These are phyloP conservation scores for Macadamia integrifolia DNA, from an alignment of 164 flowering plant species.

Conservation along the genomic window DNA sequence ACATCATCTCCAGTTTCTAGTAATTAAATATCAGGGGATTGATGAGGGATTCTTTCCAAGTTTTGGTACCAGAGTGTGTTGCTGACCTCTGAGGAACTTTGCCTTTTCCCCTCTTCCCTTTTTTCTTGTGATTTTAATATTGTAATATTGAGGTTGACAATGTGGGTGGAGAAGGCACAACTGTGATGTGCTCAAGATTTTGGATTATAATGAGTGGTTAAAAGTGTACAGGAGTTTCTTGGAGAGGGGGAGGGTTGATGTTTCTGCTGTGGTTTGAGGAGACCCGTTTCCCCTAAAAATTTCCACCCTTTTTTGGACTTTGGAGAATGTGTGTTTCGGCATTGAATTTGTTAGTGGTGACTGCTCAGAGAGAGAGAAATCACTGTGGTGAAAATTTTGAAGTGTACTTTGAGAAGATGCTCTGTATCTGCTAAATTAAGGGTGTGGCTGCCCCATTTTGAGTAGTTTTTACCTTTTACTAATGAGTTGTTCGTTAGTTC, in stretches of 20 bases:
- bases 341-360: background rate
- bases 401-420: background rate
- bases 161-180: conserved; percentile 5
- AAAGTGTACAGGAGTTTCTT: conserved; percentile 22
- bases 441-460: no score
- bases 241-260: conserved; percentile 1
- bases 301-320: background rate
- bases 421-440: no score
- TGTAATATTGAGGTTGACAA: conserved; percentile 9
- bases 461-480: no score
- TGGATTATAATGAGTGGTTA: conserved; percentile 1
- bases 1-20: conserved; percentile 9
- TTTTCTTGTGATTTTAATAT: background rate
- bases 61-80: conserved; percentile 12
- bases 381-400: background rate
- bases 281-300: background rate
- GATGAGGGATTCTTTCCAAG: conserved; percentile 11
- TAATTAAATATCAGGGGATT: background rate
- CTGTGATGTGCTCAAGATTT: conserved; percentile 9
- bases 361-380: no score
- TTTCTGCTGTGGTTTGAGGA: conserved; percentile 6
- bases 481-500: no score
- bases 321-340: background rate
- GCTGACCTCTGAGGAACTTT: background rate
- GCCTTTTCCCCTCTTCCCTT: no score